Conservation (phyloP, 1,284 basidiomycete genomes). For the Pterula multifida region DNA sequence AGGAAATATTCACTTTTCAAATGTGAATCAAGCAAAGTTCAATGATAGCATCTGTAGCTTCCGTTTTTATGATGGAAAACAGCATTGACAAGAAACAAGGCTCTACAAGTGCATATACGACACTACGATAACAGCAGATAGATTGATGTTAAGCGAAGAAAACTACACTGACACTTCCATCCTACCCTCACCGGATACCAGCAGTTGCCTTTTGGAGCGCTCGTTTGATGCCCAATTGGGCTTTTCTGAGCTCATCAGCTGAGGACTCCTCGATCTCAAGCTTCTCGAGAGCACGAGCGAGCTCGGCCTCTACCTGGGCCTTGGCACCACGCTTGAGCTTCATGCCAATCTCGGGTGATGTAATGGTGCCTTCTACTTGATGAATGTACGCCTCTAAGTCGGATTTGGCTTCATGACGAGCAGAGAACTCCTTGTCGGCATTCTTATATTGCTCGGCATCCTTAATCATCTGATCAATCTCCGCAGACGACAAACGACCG, state of each 20-base stretch:
- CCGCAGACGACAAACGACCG: slow-evolving; percentile 85
- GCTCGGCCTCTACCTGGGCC: slow-evolving; percentile 86
- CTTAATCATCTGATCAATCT: slow-evolving; percentile 98
- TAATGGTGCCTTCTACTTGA: slow-evolving; percentile 88
- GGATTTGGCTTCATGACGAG: slow-evolving; percentile 91
- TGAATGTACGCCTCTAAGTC: slow-evolving; percentile 94
- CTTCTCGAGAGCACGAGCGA: slow-evolving; percentile 92
- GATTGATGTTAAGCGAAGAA: neutral
- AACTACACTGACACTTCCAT: neutral
- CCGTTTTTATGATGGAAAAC: neutral
- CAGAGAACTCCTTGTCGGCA: slow-evolving; percentile 94
- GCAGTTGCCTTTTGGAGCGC: slow-evolving; percentile 93
- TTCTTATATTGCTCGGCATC: slow-evolving; percentile 94
- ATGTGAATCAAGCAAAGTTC: too few relatives aligned
- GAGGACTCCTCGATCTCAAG: slow-evolving; percentile 90
- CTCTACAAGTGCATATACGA: neutral
- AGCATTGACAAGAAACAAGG: neutral
- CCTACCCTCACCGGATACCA: slow-evolving; percentile 53
- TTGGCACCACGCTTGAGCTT: slow-evolving; percentile 96
- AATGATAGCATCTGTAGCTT: too few relatives aligned
- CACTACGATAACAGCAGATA: neutral
- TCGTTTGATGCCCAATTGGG: slow-evolving; percentile 86
- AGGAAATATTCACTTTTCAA: too few relatives aligned
- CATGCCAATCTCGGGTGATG: slow-evolving; percentile 88
- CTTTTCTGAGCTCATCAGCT: slow-evolving; percentile 88